Evolutionary conservation across 345 rosid species (phyloP).

Genomic region (Durio zibethinus): DNA sequence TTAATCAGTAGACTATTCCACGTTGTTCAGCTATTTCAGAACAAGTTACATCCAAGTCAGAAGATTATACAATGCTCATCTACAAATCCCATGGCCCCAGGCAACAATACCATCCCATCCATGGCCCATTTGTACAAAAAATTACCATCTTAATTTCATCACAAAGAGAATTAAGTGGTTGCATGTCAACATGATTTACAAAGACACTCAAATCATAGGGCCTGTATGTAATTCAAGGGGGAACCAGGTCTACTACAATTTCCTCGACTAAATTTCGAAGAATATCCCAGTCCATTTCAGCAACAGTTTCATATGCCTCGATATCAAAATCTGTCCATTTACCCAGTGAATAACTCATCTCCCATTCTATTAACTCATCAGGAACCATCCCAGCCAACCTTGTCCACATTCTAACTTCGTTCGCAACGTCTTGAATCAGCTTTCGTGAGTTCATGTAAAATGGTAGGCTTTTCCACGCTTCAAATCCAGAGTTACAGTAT

Average conservation of each 20-base stretch:
- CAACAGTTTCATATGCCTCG: conserved; percentile 53
- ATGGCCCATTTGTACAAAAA: conserved; percentile 20
- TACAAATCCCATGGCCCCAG: neutral
- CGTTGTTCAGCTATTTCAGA: neutral
- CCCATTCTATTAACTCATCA: conserved; percentile 60
- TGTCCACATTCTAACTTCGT: conserved; percentile 64
- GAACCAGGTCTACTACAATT: conserved; percentile 36
- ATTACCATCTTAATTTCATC: conserved; percentile 5
- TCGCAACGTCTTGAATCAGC: conserved; percentile 53
- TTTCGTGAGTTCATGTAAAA: conserved; percentile 27
- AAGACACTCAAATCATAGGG: conserved; percentile 2
- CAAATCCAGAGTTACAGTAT: conserved; percentile 41
- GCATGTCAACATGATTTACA: conserved; percentile 15
- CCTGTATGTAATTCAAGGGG: neutral
- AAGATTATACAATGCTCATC: conserved; percentile 6
- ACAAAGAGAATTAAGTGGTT: neutral
- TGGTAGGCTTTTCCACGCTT: conserved; percentile 43
- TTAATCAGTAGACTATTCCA: neutral
- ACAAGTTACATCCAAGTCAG: neutral
- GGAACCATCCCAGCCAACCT: conserved; percentile 36
- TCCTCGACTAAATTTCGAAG: conserved; percentile 55
- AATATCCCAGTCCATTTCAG: conserved; percentile 54
- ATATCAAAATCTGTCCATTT: conserved; percentile 71
- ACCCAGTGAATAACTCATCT: conserved; percentile 57
- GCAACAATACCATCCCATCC: conserved; percentile 6